Percentiles rank a stretch among this genome's conserved stretches.
Evolutionary conservation across 1,284 basidiomycete genomes (phyloP).

Genomic region (Irpex rosettiformis): DNA sequence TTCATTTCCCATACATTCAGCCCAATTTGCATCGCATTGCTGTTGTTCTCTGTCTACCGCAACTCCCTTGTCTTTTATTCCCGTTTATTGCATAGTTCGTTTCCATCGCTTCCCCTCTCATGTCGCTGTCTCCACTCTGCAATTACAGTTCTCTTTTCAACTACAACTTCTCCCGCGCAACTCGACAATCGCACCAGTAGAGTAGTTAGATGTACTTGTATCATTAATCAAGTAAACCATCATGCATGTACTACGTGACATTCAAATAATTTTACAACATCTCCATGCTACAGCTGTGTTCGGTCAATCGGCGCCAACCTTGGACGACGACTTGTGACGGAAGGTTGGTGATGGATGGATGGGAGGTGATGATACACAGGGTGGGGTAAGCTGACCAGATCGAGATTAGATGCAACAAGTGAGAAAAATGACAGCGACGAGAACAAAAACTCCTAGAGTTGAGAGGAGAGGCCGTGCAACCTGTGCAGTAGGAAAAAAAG

Average conservation of each 20-base stretch:
- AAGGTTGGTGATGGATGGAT: too few species aligned
- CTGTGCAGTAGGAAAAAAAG: too few species aligned
- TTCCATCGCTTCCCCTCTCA: too few species aligned
- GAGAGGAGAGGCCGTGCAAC: neutral
- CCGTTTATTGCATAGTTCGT: too few species aligned
- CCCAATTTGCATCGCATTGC: conserved; percentile 5
- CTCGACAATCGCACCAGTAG: neutral
- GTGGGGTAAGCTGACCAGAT: too few species aligned
- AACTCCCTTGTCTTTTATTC: too few species aligned
- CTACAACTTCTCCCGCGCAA: neutral
- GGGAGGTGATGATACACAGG: too few species aligned
- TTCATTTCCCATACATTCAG: neutral
- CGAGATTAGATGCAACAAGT: neutral
- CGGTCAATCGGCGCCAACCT: too few species aligned
- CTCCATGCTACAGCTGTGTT: conserved; percentile 1
- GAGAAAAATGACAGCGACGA: neutral
- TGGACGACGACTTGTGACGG: too few species aligned
- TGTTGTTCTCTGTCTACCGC: too few species aligned
- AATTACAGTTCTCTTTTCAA: neutral
- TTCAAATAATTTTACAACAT: neutral
- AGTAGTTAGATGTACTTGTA: neutral
- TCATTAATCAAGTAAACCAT: conserved; percentile 2
- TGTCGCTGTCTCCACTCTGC: too few species aligned
- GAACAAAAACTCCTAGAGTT: neutral
- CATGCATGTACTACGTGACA: conserved; percentile 1